phyloP scores from a whole-genome alignment of 148 eudicot genomes.

The Heliosperma pusillum region DNA sequence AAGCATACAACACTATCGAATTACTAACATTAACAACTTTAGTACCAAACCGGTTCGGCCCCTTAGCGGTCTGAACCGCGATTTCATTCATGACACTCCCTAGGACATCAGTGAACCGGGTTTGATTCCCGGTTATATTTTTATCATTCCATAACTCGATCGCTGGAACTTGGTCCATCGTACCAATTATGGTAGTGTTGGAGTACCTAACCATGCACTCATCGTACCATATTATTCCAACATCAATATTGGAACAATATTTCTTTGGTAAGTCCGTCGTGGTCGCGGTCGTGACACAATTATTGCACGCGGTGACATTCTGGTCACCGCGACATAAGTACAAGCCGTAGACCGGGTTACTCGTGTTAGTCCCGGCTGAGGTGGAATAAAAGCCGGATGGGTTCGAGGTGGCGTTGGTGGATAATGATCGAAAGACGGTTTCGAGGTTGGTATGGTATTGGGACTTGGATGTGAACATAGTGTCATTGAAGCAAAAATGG shows the following conservation, averaged over 20 bases:
- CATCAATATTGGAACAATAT: conserved; percentile 21
- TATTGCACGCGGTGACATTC: conserved; percentile 15
- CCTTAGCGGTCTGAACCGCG: conserved; percentile 7
- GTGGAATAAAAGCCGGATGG: conserved; percentile 37
- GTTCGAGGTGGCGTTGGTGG: conserved; percentile 27
- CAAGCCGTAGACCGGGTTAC: conserved; percentile 24
- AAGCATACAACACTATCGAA: not conserved
- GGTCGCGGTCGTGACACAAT: conserved; percentile 32
- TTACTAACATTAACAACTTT: not conserved
- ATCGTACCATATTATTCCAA: conserved; percentile 31
- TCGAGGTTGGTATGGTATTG: conserved; percentile 20
- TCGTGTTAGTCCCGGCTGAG: conserved; percentile 22
- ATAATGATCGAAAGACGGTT: conserved; percentile 26
- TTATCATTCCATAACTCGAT: not conserved
- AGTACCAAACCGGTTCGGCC: conserved; percentile 7
- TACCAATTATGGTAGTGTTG: conserved; percentile 9
- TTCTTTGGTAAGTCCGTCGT: conserved; percentile 9
- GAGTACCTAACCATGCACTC: conserved; percentile 42
- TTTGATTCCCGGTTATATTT: conserved; percentile 12
- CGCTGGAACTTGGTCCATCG: not conserved
- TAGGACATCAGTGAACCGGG: not conserved
- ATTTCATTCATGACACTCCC: not conserved
- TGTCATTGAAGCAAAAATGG: conserved; percentile 6
- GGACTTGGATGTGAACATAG: not conserved
- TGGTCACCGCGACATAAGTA: conserved; percentile 40